Percentiles rank a stretch among this genome's conserved stretches.
phyloP scores from a whole-genome alignment of 176 grass and related monocot species.

The Alopecurus myosuroides region DNA sequence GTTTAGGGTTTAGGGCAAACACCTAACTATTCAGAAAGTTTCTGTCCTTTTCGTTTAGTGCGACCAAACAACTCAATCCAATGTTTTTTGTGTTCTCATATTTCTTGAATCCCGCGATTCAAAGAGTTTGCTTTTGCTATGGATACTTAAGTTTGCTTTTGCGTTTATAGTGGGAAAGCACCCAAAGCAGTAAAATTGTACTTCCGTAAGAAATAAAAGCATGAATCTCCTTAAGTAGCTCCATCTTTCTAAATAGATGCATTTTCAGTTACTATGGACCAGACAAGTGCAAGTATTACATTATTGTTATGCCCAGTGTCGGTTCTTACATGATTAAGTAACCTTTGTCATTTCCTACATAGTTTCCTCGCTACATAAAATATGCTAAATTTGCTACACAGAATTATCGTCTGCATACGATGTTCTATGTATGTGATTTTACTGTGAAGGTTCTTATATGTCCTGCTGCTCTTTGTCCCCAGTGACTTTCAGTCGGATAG shows the following conservation, averaged over 20 bases:
- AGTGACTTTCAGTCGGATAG: conserved; percentile 99
- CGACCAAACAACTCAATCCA: neutral
- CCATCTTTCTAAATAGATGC: neutral
- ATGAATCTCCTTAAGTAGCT: neutral
- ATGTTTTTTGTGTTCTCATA: neutral
- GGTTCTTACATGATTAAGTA: neutral
- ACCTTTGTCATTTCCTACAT: conserved; percentile 16
- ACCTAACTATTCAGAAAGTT: neutral
- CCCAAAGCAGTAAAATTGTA: neutral
- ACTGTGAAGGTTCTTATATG: conserved; percentile 11
- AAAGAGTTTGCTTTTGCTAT: neutral
- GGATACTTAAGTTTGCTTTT: neutral
- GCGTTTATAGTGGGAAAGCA: neutral
- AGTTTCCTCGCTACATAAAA: neutral
- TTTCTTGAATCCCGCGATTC: neutral
- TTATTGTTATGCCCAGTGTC: neutral
- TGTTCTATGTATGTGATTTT: conserved; percentile 21
- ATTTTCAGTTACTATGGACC: neutral
- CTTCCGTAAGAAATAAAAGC: neutral
- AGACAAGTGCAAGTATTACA: neutral
- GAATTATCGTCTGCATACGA: neutral
- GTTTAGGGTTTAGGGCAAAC: no score
- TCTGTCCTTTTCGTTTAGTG: neutral
- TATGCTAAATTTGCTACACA: neutral
- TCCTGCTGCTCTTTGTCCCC: conserved; percentile 21